phyloP scores from a whole-genome alignment of 176 grass and related monocot species.

The Oryza australiensis region DNA sequence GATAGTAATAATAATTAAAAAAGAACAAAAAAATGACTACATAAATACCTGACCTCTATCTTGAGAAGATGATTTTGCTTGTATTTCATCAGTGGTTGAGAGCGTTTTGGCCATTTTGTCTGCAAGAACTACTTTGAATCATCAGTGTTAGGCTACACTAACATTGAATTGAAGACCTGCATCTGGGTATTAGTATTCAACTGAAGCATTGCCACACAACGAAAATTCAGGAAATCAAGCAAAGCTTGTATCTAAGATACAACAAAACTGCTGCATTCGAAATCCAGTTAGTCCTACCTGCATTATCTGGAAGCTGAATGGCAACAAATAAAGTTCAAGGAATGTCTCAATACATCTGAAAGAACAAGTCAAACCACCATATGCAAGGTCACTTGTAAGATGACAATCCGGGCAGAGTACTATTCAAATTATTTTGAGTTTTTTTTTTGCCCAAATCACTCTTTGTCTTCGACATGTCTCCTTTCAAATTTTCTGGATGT shows the following conservation, averaged over 20 bases:
- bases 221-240: conserved; percentile 3
- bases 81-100: not conserved
- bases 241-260: not conserved
- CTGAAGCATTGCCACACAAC: not conserved
- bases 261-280: not conserved
- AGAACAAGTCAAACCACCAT: conserved; percentile 7
- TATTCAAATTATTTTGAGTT: conserved; percentile 12
- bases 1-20: conserved; percentile 1
- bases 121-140: not conserved
- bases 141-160: not conserved
- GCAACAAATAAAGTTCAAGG: conserved; percentile 8
- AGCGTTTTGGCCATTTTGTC: conserved; percentile 22
- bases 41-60: conserved; percentile 16
- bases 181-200: conserved; percentile 24
- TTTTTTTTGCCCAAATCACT: not conserved
- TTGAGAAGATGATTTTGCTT: conserved; percentile 3
- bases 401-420: not conserved
- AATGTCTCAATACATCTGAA: conserved; percentile 4
- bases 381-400: not conserved
- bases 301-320: not conserved
- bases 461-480: not conserved
- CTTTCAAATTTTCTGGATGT: not conserved
- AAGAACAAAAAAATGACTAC: not conserved
- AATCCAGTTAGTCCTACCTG: not conserved
- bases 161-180: not conserved